Base-by-base conservation (phyloP, 164 flowering plant species). In the Macadamia tetraphylla region DNA sequence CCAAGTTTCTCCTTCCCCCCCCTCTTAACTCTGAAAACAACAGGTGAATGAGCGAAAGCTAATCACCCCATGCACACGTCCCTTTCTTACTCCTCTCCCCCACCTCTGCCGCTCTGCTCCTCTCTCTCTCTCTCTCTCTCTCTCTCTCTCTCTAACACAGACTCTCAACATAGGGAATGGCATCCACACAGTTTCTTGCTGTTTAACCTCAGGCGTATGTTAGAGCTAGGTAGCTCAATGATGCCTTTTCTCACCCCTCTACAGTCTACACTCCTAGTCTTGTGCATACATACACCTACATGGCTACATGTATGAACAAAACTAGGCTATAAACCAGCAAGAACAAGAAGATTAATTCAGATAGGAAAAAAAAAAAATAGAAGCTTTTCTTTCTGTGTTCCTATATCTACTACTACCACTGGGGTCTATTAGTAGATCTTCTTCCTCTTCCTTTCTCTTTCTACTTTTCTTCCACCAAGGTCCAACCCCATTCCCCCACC, bases 61-160 rank as follows among this genome's bases (percentile, higher is more conserved):
- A 72, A 76, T 66, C 71, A 51, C 63, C 68, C 84, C 90, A 86
- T 82, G 88, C 87, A 86, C 75, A 81, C 84, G 90, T 84, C 90
- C 83, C 78, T 83, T 83, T 85, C 90, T 69, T 17, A 17, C 80
- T 74, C 74, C 82, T 73, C 80, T 76, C 83, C 77, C 86, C 87
- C 86, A 83, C 84, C 75, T 81, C 85, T 84, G 86, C 87, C 87
- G 84, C 78, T 65, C 78, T 75, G 72, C 73, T 66, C 3, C 78
- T 79, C 77, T 76, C 83, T 80, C 85, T 52, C 56, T 52, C 15
- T 1, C n/a, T 0, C n/a, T 52, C n/a, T n/a, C n/a, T n/a, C n/a
- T n/a, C n/a, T n/a, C n/a, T n/a, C n/a, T n/a, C n/a, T n/a, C n/a
- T n/a, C 55, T n/a, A n/a, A n/a, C n/a, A n/a, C n/a, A n/a, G n/a